Conservation (phyloP, 305 asterid genomes). For the Fraxinus sp. region DNA sequence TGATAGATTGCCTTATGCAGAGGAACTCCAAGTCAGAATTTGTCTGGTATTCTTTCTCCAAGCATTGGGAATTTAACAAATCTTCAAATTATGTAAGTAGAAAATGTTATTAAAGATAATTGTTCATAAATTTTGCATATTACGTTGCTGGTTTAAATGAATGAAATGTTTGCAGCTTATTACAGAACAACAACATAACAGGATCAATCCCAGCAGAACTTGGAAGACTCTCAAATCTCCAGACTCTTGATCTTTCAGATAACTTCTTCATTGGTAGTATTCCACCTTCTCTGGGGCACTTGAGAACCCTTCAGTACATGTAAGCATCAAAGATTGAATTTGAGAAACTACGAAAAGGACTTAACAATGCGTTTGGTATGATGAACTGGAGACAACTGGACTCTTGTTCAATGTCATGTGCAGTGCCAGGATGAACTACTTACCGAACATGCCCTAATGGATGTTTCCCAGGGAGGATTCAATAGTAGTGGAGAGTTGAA, state of each 20-base stretch:
- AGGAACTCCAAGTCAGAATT: conserved; percentile 83
- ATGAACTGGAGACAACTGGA: neutral
- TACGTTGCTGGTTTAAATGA: conserved; percentile 1
- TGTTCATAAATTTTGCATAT: conserved; percentile 8
- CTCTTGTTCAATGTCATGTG: neutral
- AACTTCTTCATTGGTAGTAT: conserved; percentile 63
- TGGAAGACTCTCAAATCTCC: conserved; percentile 72
- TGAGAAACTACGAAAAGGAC: neutral
- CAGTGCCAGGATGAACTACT: neutral
- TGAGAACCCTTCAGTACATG: conserved; percentile 73
- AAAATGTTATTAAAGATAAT: neutral
- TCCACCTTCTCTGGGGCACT: conserved; percentile 63
- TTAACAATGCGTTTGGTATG: neutral
- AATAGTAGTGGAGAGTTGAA: neutral
- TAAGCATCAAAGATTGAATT: conserved; percentile 28
- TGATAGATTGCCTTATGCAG: conserved; percentile 54
- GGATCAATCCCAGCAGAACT: conserved; percentile 70
- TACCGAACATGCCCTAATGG: neutral
- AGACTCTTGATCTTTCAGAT: conserved; percentile 82
- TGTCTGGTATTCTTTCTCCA: conserved; percentile 77
- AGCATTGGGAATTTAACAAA: conserved; percentile 83
- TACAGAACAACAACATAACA: conserved; percentile 82
- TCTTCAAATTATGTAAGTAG: conserved; percentile 79
- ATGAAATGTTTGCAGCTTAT: conserved; percentile 46
- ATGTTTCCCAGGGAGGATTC: neutral